Percentiles rank a stretch among this genome's conserved stretches.
These are phyloP conservation scores for Pleurostoma richardsiae DNA, from an alignment of 2,329 filamentous ascomycete genomes.

Conservation along the genomic window DNA sequence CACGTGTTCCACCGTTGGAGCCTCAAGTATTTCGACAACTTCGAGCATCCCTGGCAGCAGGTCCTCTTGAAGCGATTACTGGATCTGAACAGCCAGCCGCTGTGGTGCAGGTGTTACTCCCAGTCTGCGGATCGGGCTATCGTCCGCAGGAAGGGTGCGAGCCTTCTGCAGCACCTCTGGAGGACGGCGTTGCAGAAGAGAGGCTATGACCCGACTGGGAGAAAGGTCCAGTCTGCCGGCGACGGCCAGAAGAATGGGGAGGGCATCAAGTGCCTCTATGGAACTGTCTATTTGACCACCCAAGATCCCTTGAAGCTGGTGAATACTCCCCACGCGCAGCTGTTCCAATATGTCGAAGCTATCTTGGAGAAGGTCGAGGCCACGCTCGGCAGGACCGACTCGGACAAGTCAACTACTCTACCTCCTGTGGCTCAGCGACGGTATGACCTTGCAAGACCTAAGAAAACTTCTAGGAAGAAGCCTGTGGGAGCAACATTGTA, in stretches of 20 bases:
- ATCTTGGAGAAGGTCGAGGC: too few relatives aligned
- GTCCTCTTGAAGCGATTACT: constrained; percentile 21
- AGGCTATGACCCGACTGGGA: constrained; percentile 14
- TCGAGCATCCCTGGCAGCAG: constrained; percentile 18
- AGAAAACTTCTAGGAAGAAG: too few relatives aligned
- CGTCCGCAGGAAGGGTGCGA: not conserved
- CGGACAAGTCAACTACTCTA: too few relatives aligned
- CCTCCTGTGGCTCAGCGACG: too few relatives aligned
- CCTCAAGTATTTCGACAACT: constrained; percentile 19
- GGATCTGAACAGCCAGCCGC: constrained; percentile 13
- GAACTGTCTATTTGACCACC: too few relatives aligned
- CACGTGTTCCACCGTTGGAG: constrained; percentile 19
- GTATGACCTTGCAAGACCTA: too few relatives aligned
- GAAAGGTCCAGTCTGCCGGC: not conserved
- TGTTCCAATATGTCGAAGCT: too few relatives aligned
- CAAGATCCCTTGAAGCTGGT: too few relatives aligned
- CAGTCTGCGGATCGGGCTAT: not conserved
- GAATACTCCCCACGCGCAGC: too few relatives aligned
- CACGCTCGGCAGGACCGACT: too few relatives aligned
- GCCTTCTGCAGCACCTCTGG: constrained; percentile 6
- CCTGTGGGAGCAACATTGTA: too few relatives aligned
- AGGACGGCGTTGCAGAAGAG: constrained; percentile 12
- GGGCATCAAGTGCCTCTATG: too few relatives aligned
- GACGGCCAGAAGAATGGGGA: not conserved
- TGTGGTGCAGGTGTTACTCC: constrained; percentile 10